These are phyloP conservation scores for Ceratobasidium sp. DNA, from an alignment of 1,284 basidiomycete species.

Conservation along the genomic window DNA sequence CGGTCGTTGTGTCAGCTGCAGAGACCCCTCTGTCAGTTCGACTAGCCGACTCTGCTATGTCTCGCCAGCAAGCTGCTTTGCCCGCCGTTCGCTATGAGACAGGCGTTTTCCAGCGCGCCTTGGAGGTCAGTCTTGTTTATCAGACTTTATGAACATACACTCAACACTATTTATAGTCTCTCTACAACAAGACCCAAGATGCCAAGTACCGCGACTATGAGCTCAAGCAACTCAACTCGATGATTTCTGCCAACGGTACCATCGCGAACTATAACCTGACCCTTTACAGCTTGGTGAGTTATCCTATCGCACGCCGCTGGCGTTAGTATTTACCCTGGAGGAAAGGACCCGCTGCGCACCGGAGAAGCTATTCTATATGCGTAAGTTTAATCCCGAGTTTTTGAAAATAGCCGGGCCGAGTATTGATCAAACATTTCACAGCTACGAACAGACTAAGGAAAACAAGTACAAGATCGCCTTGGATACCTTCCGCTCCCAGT, in stretches of 20 bases:
- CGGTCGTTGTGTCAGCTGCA: neutral
- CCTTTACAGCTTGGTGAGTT: slow-evolving; percentile 31
- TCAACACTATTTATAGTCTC: neutral
- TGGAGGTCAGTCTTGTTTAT: slow-evolving; percentile 16
- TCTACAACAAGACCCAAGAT: slow-evolving; percentile 10
- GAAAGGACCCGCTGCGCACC: slow-evolving; percentile 28
- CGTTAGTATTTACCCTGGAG: neutral
- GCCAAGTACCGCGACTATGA: slow-evolving; percentile 23
- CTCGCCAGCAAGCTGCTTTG: slow-evolving; percentile 22
- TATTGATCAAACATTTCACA: slow-evolving; percentile 9
- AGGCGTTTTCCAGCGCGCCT: slow-evolving; percentile 29
- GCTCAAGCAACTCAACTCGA: slow-evolving; percentile 25
- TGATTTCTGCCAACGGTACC: slow-evolving; percentile 29
- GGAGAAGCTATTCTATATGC: slow-evolving; percentile 35
- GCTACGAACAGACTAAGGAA: slow-evolving; percentile 33
- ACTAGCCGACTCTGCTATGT: slow-evolving; percentile 30
- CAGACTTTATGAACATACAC: neutral
- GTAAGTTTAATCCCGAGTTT: neutral
- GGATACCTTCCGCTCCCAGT: slow-evolving; percentile 32
- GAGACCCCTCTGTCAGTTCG: slow-evolving; percentile 11
- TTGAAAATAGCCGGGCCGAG: neutral
- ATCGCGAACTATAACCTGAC: slow-evolving; percentile 21
- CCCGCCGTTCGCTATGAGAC: slow-evolving; percentile 27
- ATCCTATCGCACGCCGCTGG: neutral
- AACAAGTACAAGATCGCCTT: slow-evolving; percentile 34